Percentiles rank a stretch among this genome's conserved stretches.
Conservation (phyloP, 768 basidiomycete genomes). For the Kwoniella bestiolae region DNA sequence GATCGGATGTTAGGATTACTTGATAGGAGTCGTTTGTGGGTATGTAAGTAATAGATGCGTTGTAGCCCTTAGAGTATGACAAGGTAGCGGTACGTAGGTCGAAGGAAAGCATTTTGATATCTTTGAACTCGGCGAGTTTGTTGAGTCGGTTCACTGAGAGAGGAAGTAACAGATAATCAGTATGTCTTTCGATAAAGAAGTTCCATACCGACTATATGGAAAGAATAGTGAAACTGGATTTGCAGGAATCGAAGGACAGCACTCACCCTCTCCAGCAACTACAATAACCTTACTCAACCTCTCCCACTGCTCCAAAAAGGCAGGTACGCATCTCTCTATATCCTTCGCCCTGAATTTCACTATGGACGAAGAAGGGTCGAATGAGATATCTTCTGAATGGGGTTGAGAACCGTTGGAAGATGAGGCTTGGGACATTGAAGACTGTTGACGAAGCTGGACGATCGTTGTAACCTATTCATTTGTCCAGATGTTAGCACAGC, state of each 20-base stretch:
- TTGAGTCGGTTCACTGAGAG: conserved; percentile 78
- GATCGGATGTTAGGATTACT: conserved; percentile 35
- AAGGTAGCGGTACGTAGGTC: conserved; percentile 92
- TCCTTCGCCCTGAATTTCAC: conserved; percentile 86
- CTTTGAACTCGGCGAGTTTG: conserved; percentile 70
- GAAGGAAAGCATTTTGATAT: conserved; percentile 82
- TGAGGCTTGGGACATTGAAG: conserved; percentile 32
- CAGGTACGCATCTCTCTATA: conserved; percentile 83
- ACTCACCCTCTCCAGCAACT: conserved; percentile 81
- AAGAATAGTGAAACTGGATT: too few species aligned
- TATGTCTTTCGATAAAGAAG: too few species aligned
- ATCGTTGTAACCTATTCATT: conserved; percentile 81
- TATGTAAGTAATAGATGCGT: conserved; percentile 47
- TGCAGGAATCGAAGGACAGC: neutral
- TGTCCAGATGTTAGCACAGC: too few species aligned
- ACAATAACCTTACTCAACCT: conserved; percentile 91
- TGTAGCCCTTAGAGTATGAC: conserved; percentile 63
- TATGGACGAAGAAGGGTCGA: conserved; percentile 83
- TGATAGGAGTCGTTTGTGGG: conserved; percentile 51
- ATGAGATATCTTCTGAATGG: conserved; percentile 77
- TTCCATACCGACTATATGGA: too few species aligned
- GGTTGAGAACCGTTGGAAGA: conserved; percentile 61
- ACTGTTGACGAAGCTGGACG: conserved; percentile 67
- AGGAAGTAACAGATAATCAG: neutral
- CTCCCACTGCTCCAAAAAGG: conserved; percentile 91